A percentile compares a stretch with the other conserved stretches of the same genome.
phyloP scores from a whole-genome alignment of 331 rosid species.

The Quercus tomentella region DNA sequence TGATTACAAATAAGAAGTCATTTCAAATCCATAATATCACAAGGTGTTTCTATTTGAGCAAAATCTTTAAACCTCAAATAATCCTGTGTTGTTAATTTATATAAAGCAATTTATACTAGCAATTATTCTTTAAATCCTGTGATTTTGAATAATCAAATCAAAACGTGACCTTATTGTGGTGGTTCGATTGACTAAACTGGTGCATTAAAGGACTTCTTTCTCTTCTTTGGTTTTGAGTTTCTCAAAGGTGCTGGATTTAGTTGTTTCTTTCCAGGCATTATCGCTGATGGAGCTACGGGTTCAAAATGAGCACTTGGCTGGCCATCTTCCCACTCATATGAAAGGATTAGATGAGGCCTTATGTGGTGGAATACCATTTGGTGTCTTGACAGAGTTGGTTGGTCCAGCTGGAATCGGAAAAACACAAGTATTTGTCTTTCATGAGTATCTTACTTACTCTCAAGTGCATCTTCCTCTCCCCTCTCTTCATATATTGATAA shows the following conservation, averaged over 20 bases:
- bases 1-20: too few species aligned
- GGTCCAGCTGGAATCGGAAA: conserved; percentile 97
- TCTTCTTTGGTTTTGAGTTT: not conserved
- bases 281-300: conserved; percentile 69
- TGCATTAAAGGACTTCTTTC: not conserved
- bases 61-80: too few species aligned
- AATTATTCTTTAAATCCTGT: too few species aligned
- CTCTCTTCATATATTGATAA: too few species aligned
- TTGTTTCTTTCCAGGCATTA: conserved; percentile 45
- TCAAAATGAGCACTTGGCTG: conserved; percentile 55
- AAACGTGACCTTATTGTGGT: not conserved
- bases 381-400: conserved; percentile 91
- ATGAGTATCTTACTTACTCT: not conserved
- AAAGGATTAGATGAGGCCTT: conserved; percentile 90
- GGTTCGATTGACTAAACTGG: not conserved
- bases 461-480: not conserved
- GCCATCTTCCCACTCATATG: conserved; percentile 85
- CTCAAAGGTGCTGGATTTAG: conserved; percentile 20
- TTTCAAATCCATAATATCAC: too few species aligned
- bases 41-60: too few species aligned
- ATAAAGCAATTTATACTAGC: not conserved
- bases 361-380: conserved; percentile 86
- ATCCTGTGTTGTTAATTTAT: not conserved
- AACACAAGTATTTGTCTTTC: conserved; percentile 59
- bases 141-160: too few species aligned